Evolutionary conservation across 305 asterid species (phyloP).

Genomic region (Euphrasia arctica): DNA sequence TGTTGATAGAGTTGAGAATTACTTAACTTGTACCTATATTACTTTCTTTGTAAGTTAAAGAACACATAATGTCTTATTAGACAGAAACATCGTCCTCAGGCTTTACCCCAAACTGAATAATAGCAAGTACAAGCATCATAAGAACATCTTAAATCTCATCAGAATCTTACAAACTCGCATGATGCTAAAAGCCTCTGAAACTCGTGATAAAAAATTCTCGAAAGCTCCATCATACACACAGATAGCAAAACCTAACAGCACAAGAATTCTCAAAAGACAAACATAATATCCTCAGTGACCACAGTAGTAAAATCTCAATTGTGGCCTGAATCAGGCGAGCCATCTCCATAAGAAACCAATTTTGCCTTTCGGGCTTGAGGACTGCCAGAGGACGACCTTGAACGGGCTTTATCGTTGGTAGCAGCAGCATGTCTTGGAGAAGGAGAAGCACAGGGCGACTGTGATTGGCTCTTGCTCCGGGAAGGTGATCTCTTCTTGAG

Average conservation of each 20-base stretch:
- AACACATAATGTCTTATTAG: neutral
- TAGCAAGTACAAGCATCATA: neutral
- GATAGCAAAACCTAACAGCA: neutral
- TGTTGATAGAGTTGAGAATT: too few species aligned
- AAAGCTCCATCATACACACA: neutral
- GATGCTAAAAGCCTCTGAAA: neutral
- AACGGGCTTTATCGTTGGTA: constrained; percentile 38
- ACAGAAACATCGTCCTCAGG: neutral
- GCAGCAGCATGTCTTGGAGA: constrained; percentile 44
- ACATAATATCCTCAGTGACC: neutral
- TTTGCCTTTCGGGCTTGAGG: constrained; percentile 47
- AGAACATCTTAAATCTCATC: neutral
- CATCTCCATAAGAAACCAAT: constrained; percentile 59
- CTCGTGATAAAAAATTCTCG: neutral
- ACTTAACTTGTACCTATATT: too few species aligned
- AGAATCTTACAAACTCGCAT: neutral
- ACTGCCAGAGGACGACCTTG: constrained; percentile 66
- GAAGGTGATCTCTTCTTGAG: constrained; percentile 61
- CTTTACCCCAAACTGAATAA: neutral
- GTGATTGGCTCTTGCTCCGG: constrained; percentile 50
- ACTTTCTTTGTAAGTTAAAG: neutral
- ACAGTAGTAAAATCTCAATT: constrained; percentile 24
- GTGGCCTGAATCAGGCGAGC: constrained; percentile 68
- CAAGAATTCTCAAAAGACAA: neutral
- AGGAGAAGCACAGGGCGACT: constrained; percentile 48